Percentiles rank a stretch among this genome's conserved stretches.
Conservation (phyloP, 2,329 filamentous ascomycete genomes). For the Calycina herbarum region DNA sequence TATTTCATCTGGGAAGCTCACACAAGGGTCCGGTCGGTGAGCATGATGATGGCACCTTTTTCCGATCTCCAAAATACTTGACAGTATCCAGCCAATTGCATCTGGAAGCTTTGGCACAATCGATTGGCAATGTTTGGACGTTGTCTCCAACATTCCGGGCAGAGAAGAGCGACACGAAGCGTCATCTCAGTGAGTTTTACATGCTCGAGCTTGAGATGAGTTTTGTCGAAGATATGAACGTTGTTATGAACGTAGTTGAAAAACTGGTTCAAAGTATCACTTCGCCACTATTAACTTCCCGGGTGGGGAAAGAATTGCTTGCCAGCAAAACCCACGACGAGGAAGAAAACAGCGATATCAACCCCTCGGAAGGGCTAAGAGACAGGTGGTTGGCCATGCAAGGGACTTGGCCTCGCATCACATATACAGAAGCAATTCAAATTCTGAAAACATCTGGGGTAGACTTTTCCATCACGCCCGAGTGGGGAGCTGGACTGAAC, state of each 20-base stretch:
- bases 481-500: slow-evolving; percentile 74
- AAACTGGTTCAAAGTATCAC: slow-evolving; percentile 65
- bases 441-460: slow-evolving; percentile 60
- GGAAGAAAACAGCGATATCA: slow-evolving; percentile 21
- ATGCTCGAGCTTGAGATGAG: slow-evolving; percentile 94
- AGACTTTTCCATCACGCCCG: slow-evolving; percentile 66
- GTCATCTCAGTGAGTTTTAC: slow-evolving; percentile 96
- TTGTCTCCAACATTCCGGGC: slow-evolving; percentile 92
- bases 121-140: slow-evolving; percentile 89
- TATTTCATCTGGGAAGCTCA: slow-evolving; percentile 64
- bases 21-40: slow-evolving; percentile 28
- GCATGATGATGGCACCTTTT: slow-evolving; percentile 62
- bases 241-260: slow-evolving; percentile 79
- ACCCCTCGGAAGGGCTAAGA: slow-evolving; percentile 49
- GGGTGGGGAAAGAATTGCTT: slow-evolving; percentile 54
- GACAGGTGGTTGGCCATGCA: slow-evolving; percentile 71
- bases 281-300: slow-evolving; percentile 45
- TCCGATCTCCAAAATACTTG: slow-evolving; percentile 84
- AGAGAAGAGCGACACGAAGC: slow-evolving; percentile 87
- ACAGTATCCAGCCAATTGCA: slow-evolving; percentile 95
- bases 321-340: neutral
- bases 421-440: slow-evolving; percentile 76
- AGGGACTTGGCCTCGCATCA: slow-evolving; percentile 73
- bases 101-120: slow-evolving; percentile 85
- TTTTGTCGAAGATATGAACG: slow-evolving; percentile 69